phyloP scores from a whole-genome alignment of 768 basidiomycete genomes.

The Russula abietina region DNA sequence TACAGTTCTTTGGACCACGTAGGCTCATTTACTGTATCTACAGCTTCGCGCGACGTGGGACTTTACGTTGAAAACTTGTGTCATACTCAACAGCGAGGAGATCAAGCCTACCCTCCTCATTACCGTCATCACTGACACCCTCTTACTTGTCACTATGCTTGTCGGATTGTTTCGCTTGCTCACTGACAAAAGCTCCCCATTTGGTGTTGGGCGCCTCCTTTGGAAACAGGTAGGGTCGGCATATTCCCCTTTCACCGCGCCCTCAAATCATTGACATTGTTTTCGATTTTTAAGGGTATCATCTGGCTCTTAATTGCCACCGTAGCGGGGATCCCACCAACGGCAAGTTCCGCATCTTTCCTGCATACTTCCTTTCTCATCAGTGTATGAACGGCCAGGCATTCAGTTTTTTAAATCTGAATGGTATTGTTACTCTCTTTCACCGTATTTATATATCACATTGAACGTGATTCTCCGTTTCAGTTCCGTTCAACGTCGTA shows the following conservation, averaged over 20 bases:
- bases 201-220: not conserved
- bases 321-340: not conserved
- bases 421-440: not conserved
- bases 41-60: not conserved
- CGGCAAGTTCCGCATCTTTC: not conserved
- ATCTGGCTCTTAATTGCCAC: not conserved
- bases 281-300: not conserved
- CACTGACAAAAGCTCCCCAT: not conserved
- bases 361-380: not conserved
- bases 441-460: too few species aligned
- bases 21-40: not conserved
- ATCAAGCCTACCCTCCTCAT: not conserved
- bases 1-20: not conserved
- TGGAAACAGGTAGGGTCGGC: not conserved
- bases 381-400: not conserved
- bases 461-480: not conserved
- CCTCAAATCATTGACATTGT: not conserved
- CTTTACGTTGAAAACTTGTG: not conserved
- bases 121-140: not conserved
- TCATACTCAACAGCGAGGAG: not conserved
- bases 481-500: not conserved
- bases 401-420: not conserved
- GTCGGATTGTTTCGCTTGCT: not conserved
- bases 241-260: too few species aligned
- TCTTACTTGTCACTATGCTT: not conserved